phyloP scores from a whole-genome alignment of 257 asterid genomes.

The Leonotis leonurus region DNA sequence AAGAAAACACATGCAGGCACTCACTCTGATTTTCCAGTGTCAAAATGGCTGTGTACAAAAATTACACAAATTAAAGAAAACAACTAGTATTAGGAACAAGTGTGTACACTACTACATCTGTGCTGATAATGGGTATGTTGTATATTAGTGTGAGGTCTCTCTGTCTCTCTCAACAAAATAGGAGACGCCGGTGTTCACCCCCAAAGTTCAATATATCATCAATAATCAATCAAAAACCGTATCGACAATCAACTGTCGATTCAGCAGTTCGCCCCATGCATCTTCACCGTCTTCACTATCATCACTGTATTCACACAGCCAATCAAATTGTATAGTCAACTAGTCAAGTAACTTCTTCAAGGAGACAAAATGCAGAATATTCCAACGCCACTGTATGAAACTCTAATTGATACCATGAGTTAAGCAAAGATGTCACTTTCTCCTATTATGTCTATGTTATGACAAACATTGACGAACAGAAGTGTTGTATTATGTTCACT shows the following conservation, averaged over 20 bases:
- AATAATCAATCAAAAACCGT: too few relatives aligned
- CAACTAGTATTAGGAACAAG: neutral
- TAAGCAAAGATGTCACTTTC: neutral
- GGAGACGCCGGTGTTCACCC: too few relatives aligned
- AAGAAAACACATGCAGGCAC: slow-evolving; percentile 19
- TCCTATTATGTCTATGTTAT: neutral
- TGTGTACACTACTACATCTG: slow-evolving; percentile 4
- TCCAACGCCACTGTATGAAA: neutral
- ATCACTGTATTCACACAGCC: too few relatives aligned
- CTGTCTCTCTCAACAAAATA: slow-evolving; percentile 10
- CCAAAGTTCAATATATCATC: too few relatives aligned
- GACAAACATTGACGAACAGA: too few relatives aligned
- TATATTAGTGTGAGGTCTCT: slow-evolving; percentile 11
- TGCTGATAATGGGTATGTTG: neutral
- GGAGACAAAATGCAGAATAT: neutral
- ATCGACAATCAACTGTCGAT: neutral
- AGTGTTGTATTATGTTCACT: too few relatives aligned
- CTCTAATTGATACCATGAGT: too few relatives aligned
- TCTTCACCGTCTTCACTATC: slow-evolving; percentile 63
- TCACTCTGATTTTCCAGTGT: slow-evolving; percentile 35
- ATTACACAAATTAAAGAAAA: slow-evolving; percentile 8
- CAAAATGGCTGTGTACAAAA: slow-evolving; percentile 16
- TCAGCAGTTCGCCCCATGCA: slow-evolving; percentile 38
- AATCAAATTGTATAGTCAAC: too few relatives aligned
- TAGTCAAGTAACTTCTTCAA: slow-evolving; percentile 12